Evolutionary conservation across 345 rosid species (phyloP), one percentile per base, ranked within the genome.

Genomic region (Cardiospermum halicacabum): DNA sequence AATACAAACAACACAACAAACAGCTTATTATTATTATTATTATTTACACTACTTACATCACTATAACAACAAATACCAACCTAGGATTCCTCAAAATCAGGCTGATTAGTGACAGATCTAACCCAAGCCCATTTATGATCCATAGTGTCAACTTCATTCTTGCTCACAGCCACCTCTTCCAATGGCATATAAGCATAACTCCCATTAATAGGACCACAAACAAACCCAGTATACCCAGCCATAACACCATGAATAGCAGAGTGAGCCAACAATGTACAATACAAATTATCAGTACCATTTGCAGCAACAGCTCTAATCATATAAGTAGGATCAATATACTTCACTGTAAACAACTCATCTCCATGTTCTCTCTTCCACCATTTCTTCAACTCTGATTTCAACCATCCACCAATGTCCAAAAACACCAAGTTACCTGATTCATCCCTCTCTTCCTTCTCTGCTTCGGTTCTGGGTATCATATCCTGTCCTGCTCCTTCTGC

Each of bases 121-220:
- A 93, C 88, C 96, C 97, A 90, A 1, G 96, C 96, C 97, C 98
- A 90, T 74, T 86, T 88, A 65, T 84, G 98, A 66, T 88, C 96
- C 62, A 56, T 77, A 0, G 82, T 68, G 61, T 88, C 67, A 28
- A 90, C 96, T 80, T 68, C 77, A 58, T 90, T 85, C 83, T 69
- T 85, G 24, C 89, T 78, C 67, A 56, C 58, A 2, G 90, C 92
- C 69, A 92, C 89, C 36, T 92, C 96, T 15, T 80, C 84, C 63
- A 93, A 34, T 0, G 97, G 97, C 51, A 93, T 88, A 61, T 90
- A 93, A 0, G 89, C 93, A 66, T 88, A 85, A 84, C 76, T 83
- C n/a, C 92, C 92, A 32, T 90, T 93, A 50, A 93, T 67, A 10
- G 96, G 98, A 61, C 97, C 97, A 26, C 86, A 40, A 0, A 93